Evolutionary conservation across 495 filamentous ascomycete genomes (phyloP).

Genomic region (Oleoguttula mirabilis): DNA sequence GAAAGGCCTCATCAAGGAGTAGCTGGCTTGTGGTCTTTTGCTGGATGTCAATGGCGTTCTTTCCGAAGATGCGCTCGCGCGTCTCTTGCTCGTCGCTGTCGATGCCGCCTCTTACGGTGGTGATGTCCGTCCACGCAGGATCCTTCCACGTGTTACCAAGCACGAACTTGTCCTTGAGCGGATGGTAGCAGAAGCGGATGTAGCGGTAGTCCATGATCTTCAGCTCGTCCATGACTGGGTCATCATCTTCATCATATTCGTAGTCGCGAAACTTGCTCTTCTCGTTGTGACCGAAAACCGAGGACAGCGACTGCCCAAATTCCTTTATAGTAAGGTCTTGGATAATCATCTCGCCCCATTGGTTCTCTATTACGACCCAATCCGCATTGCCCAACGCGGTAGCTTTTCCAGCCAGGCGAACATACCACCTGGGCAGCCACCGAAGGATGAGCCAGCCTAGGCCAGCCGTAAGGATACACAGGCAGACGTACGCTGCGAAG

Average conservation of each 20-base stretch:
- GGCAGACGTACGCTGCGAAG: conserved; percentile 49
- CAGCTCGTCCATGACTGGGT: conserved; percentile 61
- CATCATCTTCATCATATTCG: conserved; percentile 69
- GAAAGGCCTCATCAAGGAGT: conserved; percentile 88
- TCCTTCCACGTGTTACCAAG: conserved; percentile 87
- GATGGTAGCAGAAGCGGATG: conserved; percentile 84
- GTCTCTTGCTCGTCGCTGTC: conserved; percentile 79
- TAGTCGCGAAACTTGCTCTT: conserved; percentile 45
- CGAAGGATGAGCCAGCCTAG: conserved; percentile 70
- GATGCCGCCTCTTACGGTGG: conserved; percentile 57
- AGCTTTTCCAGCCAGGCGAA: conserved; percentile 58
- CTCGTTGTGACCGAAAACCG: conserved; percentile 62
- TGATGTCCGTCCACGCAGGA: conserved; percentile 60
- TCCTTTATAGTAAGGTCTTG: conserved; percentile 50
- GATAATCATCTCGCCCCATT: conserved; percentile 83
- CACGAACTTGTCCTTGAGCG: conserved; percentile 73
- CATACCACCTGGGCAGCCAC: conserved; percentile 82
- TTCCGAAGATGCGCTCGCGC: conserved; percentile 75
- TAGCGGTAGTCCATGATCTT: conserved; percentile 82
- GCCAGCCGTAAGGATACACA: conserved; percentile 63
- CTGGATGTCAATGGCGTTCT: conserved; percentile 80
- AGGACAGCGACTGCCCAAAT: conserved; percentile 74
- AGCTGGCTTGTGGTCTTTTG: conserved; percentile 73
- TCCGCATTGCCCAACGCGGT: conserved; percentile 57
- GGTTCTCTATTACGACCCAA: conserved; percentile 89